Percentiles rank a stretch among this genome's conserved stretches.
Evolutionary conservation across 1,284 basidiomycete genomes (phyloP).

Genomic region (Cryptococcus maquisensis): DNA sequence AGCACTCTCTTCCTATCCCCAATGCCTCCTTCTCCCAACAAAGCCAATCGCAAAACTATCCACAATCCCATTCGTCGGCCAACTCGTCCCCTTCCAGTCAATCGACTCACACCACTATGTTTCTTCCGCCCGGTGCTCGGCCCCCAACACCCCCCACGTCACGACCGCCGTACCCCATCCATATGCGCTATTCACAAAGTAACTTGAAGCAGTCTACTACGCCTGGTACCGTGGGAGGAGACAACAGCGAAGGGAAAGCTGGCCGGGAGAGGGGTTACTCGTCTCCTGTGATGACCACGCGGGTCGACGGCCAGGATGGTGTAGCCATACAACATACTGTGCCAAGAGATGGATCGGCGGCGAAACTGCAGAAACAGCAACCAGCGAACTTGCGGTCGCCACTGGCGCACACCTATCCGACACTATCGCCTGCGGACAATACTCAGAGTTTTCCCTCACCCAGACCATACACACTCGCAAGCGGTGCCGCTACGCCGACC

Average conservation of each 20-base stretch:
- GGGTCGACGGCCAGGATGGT: background rate
- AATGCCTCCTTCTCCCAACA: constrained; percentile 7
- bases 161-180: constrained; percentile 14
- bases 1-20: constrained; percentile 6
- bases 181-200: constrained; percentile 19
- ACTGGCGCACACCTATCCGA: constrained; percentile 9
- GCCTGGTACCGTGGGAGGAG: constrained; percentile 1
- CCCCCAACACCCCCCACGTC: constrained; percentile 30
- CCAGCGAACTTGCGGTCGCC: background rate
- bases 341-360: background rate
- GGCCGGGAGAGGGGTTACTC: constrained; percentile 8
- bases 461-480: constrained; percentile 3
- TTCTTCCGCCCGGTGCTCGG: constrained; percentile 35
- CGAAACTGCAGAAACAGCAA: background rate
- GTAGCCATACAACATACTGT: background rate
- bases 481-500: background rate
- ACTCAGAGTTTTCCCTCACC: constrained; percentile 12
- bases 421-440: constrained; percentile 7
- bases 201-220: constrained; percentile 12
- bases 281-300: background rate
- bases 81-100: constrained; percentile 11
- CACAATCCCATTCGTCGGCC: background rate
- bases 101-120: constrained; percentile 18
- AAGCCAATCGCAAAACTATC: background rate
- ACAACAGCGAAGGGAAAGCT: background rate